Conservation (phyloP, 2,329 filamentous ascomycete genomes). For the Polytolypa hystricis region DNA sequence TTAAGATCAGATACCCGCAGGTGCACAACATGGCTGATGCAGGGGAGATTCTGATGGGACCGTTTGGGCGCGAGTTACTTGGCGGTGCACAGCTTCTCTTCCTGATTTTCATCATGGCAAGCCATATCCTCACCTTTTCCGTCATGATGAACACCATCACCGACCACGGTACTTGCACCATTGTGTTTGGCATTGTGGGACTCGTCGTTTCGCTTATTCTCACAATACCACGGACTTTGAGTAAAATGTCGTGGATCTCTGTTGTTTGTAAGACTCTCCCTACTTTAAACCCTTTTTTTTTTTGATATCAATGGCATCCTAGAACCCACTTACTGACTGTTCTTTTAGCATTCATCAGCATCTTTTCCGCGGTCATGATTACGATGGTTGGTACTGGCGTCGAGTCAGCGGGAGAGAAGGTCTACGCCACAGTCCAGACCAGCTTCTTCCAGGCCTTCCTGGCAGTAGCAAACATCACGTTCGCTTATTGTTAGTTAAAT, state of each 20-base stretch:
- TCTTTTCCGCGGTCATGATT: slow-evolving; percentile 52
- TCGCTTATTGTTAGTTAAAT: slow-evolving; percentile 48
- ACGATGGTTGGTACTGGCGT: slow-evolving; percentile 57
- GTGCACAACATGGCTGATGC: slow-evolving; percentile 59
- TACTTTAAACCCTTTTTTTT: neutral
- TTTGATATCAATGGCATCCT: neutral
- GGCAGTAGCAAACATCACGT: slow-evolving; percentile 56
- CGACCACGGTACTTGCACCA: slow-evolving; percentile 50
- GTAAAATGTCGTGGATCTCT: slow-evolving; percentile 52
- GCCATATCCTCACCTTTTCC: slow-evolving; percentile 59
- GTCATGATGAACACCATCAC: slow-evolving; percentile 59
- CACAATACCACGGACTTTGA: slow-evolving; percentile 51
- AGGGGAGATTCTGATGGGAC: slow-evolving; percentile 50
- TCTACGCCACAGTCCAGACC: slow-evolving; percentile 30
- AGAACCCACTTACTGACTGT: slow-evolving; percentile 8
- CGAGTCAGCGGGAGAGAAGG: slow-evolving; percentile 28
- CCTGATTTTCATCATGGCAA: slow-evolving; percentile 58
- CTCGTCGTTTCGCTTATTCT: slow-evolving; percentile 47
- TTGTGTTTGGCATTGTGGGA: slow-evolving; percentile 52
- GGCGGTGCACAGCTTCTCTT: slow-evolving; percentile 52
- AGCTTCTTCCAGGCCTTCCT: slow-evolving; percentile 46
- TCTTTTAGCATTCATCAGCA: slow-evolving; percentile 47
- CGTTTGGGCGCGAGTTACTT: slow-evolving; percentile 50
- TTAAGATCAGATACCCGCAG: slow-evolving; percentile 46
- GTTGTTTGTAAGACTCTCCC: slow-evolving; percentile 39